A percentile compares a stretch with the other conserved stretches of the same genome.
These are phyloP conservation scores for Sclerotinia spermophila DNA, from an alignment of 2,329 filamentous ascomycete genomes.

Conservation along the genomic window DNA sequence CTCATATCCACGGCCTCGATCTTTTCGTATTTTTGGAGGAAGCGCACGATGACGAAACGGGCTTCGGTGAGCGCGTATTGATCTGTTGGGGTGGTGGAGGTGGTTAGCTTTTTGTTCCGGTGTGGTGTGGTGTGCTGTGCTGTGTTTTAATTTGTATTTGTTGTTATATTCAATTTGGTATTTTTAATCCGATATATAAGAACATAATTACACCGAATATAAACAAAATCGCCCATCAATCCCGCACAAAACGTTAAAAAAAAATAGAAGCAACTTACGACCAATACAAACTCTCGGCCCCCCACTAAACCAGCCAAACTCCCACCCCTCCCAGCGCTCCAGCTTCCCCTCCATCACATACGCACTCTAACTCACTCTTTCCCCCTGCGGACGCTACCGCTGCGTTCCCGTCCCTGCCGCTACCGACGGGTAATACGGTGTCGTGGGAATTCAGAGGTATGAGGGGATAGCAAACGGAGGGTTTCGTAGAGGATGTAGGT, in stretches of 20 bases:
- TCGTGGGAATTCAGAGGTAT: conserved; percentile 36
- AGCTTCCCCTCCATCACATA: conserved; percentile 57
- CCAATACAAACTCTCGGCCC: conserved; percentile 70
- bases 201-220: too few relatives aligned
- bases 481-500: conserved; percentile 30
- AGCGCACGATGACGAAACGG: conserved; percentile 33
- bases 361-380: conserved; percentile 29
- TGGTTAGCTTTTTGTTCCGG: too few relatives aligned
- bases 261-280: conserved; percentile 35
- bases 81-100: conserved; percentile 21
- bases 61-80: conserved; percentile 38
- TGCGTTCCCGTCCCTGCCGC: conserved; percentile 33
- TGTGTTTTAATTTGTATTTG: background rate
- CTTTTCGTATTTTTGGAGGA: conserved; percentile 36
- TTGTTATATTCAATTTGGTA: too few relatives aligned
- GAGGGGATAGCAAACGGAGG: conserved; percentile 36
- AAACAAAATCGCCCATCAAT: too few relatives aligned
- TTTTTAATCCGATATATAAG: too few relatives aligned
- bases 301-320: conserved; percentile 71
- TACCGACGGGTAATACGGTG: conserved; percentile 37
- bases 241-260: background rate
- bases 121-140: too few relatives aligned
- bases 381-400: conserved; percentile 36
- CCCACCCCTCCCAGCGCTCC: conserved; percentile 70
- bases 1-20: conserved; percentile 25